These are phyloP conservation scores for Ustilago tritici DNA, from an alignment of 1,284 basidiomycete genomes.

Conservation along the genomic window DNA sequence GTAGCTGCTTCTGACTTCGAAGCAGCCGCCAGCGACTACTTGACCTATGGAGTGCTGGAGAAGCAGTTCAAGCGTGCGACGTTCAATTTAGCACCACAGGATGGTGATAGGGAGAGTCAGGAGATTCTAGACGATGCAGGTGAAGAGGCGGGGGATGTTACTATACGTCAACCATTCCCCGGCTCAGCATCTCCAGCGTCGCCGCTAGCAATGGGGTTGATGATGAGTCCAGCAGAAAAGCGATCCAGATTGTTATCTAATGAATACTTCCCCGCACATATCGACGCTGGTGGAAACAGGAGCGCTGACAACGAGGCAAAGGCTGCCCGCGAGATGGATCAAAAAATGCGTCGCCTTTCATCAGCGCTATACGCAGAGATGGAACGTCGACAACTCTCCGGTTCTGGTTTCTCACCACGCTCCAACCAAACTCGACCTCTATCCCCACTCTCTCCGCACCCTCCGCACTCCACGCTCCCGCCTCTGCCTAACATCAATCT, in stretches of 20 bases:
- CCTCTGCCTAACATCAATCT: constrained; percentile 17
- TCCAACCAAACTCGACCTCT: not conserved
- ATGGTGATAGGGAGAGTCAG: not conserved
- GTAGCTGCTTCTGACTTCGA: constrained; percentile 43
- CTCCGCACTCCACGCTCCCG: not conserved
- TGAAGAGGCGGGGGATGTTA: constrained; percentile 16
- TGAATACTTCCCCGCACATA: constrained; percentile 34
- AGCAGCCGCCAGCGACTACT: constrained; percentile 30
- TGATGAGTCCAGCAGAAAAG: constrained; percentile 42
- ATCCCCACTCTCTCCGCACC: not conserved
- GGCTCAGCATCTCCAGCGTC: constrained; percentile 6
- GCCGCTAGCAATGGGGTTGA: not conserved
- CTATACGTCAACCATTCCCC: constrained; percentile 2
- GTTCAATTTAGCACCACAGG: constrained; percentile 28
- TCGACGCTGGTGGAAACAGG: constrained; percentile 4
- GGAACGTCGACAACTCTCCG: constrained; percentile 36
- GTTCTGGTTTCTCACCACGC: constrained; percentile 29
- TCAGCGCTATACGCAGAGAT: constrained; percentile 45
- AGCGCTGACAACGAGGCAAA: not conserved
- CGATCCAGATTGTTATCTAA: constrained; percentile 33
- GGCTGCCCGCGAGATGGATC: constrained; percentile 18
- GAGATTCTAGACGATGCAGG: constrained; percentile 13
- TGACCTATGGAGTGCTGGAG: constrained; percentile 31
- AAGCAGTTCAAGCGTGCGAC: constrained; percentile 38
- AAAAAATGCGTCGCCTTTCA: constrained; percentile 39